Base-by-base conservation (phyloP, 2,329 filamentous ascomycete species). In the Phaeoacremonium minimum region DNA sequence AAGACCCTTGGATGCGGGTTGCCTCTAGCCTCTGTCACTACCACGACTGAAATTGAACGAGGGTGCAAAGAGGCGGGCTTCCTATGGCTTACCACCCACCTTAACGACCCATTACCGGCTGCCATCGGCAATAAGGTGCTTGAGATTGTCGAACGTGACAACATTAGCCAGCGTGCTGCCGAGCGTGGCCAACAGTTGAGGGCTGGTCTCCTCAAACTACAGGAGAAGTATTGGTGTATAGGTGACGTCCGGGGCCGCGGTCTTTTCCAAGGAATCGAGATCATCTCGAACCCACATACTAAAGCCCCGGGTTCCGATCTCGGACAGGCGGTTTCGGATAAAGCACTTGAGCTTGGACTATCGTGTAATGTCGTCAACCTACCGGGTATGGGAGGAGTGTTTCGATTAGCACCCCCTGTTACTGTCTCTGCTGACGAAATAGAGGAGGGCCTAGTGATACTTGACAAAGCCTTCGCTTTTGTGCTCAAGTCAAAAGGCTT, bases 1-100 rank as follows among this genome's bases (percentile, higher is more conserved):
- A 79, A 79, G 53, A 77, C 73, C 0, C 60, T 78, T 0, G 74
- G 74, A 0, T 71, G 66, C 41, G 70, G 73, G 0, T 47, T 77
- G 2, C 72, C 73, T 0, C 49, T 77, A n/a, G 63, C 61, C 4
- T 64, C 64, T 2, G 67, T 77, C 7, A 59, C 64, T 16, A 75
- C 71, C 0, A 73, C 63, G 4, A 53, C 58, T 6, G 60, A 63
- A 33, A 74, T 77, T 28, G 71, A 65, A n/a, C 45, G 49, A 2
- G 58, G 61, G 2, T 67, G 65, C 20, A 57, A 54, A n/a, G 60
- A 71, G 8, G 57, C 59, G 0, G 64, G 59, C 3, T 75, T 68
- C 43, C 52, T 70, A 2, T 74, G 66, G 56, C 57, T 71, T 26
- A 75, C 72, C 0, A 77, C 73, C 0, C 73, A 77, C 42, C 51